Percentiles rank a stretch among this genome's conserved stretches.
These are phyloP conservation scores for Saccharum hybrid DNA, from an alignment of 202 grass and related monocot genomes.

Conservation along the genomic window DNA sequence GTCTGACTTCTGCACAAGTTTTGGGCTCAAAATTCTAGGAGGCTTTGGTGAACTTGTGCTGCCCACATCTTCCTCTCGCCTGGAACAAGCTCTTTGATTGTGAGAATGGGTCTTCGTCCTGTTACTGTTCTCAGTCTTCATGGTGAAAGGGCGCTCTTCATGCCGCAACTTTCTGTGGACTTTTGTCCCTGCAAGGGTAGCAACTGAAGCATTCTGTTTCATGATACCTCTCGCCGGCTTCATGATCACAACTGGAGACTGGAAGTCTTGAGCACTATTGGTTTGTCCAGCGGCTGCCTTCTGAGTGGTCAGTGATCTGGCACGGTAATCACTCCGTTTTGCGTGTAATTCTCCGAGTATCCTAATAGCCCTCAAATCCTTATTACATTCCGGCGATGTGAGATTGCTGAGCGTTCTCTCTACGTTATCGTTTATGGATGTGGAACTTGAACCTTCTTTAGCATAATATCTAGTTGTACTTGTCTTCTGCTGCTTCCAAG, in stretches of 20 bases:
- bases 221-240: constrained; percentile 56
- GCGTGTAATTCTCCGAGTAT: constrained; percentile 40
- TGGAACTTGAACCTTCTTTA: constrained; percentile 23
- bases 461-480: constrained; percentile 6
- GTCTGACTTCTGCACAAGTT: constrained; percentile 51
- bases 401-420: constrained; percentile 53
- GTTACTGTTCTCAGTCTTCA: constrained; percentile 8
- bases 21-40: constrained; percentile 48
- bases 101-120: constrained; percentile 13
- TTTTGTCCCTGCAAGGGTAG: constrained; percentile 40
- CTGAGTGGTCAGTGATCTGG: neutral
- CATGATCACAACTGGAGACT: constrained; percentile 67
- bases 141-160: constrained; percentile 16
- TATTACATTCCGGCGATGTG: constrained; percentile 39
- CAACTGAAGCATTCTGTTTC: constrained; percentile 45
- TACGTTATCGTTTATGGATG: constrained; percentile 41
- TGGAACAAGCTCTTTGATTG: neutral
- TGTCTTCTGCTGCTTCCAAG: constrained; percentile 58
- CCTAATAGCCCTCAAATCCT: constrained; percentile 48
- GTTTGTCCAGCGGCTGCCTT: constrained; percentile 28
- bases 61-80: constrained; percentile 32
- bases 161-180: constrained; percentile 35
- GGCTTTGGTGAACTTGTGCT: constrained; percentile 39
- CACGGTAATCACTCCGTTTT: constrained; percentile 15
- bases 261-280: constrained; percentile 44